Evolutionary conservation across 306 rosid species (phyloP), one percentile per base, ranked within the genome.

Genomic region (Vigna unguiculata): DNA sequence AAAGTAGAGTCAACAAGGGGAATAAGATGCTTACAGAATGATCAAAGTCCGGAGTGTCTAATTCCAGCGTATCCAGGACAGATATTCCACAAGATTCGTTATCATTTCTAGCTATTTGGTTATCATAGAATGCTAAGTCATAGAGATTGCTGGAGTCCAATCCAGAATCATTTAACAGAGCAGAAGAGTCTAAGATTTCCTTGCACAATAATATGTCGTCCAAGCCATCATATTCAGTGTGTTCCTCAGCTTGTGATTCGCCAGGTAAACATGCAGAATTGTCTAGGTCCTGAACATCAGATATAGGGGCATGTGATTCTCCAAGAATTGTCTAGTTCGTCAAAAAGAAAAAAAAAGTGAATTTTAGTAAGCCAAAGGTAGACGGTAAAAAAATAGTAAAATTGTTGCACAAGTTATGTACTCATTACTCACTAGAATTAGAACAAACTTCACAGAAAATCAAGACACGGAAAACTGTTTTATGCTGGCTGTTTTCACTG

Each of bases 41-140:
- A 59, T 78, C 90, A 78, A 85, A 92, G 83, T 95, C 97, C n/a
- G 96, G 97, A 80, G 88, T 78, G 54, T 71, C 98, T 62, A 95
- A 64, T 3, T 89, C 90, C 36, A 95, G 76, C 86, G 87, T 88
- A 64, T 71, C 92, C 17, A 92, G 89, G 60, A 89, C 90, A 74
- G 79, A 62, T 55, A 83, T 72, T 72, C 88, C 94, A 20, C 25
- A 71, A 15, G 93, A 24, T 51, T 46, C 65, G 59, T 82, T 78
- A 34, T 73, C 22, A 49, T 75, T 80, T 51, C 73, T 74, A 21
- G 63, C 52, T 71, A 76, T 59, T 63, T 62, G 78, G 8, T 43
- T 75, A 20, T 51, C 43, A 51, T 59, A 57, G 80, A 20, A 28
- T 32, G 63, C 59, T 46, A 69, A 49, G 74, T 41, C 79, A 58